Evolutionary conservation across 345 rosid genomes (phyloP), one percentile per base, ranked within the genome.

Genomic region (Odontarrhena argentea): DNA sequence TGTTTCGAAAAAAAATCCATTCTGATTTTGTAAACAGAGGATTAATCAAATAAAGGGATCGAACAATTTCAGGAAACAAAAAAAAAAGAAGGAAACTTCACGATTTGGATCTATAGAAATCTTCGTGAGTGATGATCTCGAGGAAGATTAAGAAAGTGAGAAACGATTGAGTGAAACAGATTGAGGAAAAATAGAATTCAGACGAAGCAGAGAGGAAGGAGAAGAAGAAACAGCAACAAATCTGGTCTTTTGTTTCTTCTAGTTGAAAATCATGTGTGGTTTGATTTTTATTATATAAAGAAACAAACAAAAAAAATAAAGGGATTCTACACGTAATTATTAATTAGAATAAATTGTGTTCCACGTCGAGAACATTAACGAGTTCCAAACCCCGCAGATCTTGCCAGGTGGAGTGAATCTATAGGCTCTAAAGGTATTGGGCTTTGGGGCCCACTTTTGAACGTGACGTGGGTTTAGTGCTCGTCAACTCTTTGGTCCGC

Each of bases 161-260:
- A 67, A 36, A 37, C 10, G 45, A 14, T 5, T 18, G 68, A 60
- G 25, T 66, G 68, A 40, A 34, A 68, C 68, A 68, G 74, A 74
- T 68, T 68, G 69, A 68, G 48, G 5, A 53, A 54, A 52, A 54
- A 52, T 18, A 22, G 46, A 67, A 74, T 65, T 66, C 6, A 32
- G 36, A 32, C 18, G 46, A 7, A 12, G 55, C 49, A 18, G 63
- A 46, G 77, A 67, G 12, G 54, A 60, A 61, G 72, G 60, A 47
- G 77, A 67, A 9, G 55, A 60, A 70, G 72, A 60, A 58, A 52
- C 72, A 73, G 52, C 22, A 55, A 68, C 69, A 68, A 74, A 68
- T 74, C 78, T 60, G 78, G 78, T 68, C 35, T 74, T 74, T 67
- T 74, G 63, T 74, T 67, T 53, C 57, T 67, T 53, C 57, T 62